phyloP scores from a whole-genome alignment of 2,329 filamentous ascomycete species.

The Westerdykella sp. region DNA sequence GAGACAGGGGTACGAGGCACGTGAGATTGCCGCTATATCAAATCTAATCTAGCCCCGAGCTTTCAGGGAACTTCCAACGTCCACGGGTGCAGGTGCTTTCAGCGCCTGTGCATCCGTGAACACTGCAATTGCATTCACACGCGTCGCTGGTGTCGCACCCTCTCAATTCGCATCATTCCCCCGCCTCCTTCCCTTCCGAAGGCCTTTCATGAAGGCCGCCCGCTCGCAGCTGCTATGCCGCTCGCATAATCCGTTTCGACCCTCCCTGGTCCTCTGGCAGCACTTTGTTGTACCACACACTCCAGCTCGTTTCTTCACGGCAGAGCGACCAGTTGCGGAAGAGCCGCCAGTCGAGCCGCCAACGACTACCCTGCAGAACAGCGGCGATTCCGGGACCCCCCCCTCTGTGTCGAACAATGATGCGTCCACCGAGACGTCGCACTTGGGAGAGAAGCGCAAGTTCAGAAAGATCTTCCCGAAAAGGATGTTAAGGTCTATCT shows the following conservation, averaged over 20 bases:
- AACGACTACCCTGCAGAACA: too few species aligned
- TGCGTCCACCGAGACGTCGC: too few species aligned
- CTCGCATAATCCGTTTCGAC: slow-evolving; percentile 29
- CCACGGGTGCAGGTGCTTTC: neutral
- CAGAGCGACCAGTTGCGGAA: neutral
- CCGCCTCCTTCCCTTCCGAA: neutral
- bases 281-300: slow-evolving; percentile 21
- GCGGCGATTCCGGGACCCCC: too few species aligned
- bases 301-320: neutral
- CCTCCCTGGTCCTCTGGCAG: slow-evolving; percentile 28
- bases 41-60: too few species aligned
- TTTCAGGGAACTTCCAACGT: too few species aligned
- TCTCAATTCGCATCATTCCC: neutral
- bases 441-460: too few species aligned
- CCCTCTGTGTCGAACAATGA: too few species aligned
- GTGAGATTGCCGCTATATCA: too few species aligned
- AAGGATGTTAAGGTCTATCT: too few species aligned
- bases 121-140: neutral
- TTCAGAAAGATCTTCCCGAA: too few species aligned
- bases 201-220: neutral
- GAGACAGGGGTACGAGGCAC: too few species aligned
- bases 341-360: too few species aligned
- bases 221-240: slow-evolving; percentile 24
- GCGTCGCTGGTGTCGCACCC: neutral
- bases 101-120: neutral